A percentile compares a stretch with the other conserved stretches of the same genome.
These are phyloP conservation scores for Lachnellula arida DNA, from an alignment of 2,329 filamentous ascomycete genomes.

Conservation along the genomic window DNA sequence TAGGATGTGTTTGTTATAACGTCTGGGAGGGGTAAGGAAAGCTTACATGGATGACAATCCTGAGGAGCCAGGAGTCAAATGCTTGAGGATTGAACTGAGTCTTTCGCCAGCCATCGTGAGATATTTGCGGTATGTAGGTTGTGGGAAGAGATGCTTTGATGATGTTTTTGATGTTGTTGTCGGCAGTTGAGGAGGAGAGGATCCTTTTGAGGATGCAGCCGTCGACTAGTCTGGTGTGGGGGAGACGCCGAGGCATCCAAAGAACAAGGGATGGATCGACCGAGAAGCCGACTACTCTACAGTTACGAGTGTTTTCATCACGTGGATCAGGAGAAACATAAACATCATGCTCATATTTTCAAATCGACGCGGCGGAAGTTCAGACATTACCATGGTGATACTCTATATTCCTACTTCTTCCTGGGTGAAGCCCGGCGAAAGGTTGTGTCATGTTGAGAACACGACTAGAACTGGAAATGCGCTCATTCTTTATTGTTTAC, in stretches of 20 bases:
- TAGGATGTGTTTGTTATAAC: slow-evolving; percentile 20
- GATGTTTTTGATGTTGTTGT: neutral
- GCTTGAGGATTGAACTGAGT: slow-evolving; percentile 81
- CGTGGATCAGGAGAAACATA: too few relatives aligned
- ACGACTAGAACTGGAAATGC: too few relatives aligned
- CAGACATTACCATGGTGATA: too few relatives aligned
- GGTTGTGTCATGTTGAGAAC: too few relatives aligned
- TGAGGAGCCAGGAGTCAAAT: slow-evolving; percentile 70
- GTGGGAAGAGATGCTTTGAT: neutral
- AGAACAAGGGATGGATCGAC: neutral
- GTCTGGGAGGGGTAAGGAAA: slow-evolving; percentile 2
- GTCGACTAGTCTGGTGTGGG: neutral
- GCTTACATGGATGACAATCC: slow-evolving; percentile 74
- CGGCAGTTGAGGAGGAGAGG: neutral
- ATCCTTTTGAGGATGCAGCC: neutral
- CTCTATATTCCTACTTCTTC: too few relatives aligned
- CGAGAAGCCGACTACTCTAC: neutral
- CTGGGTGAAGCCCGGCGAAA: too few relatives aligned
- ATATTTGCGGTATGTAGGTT: neutral
- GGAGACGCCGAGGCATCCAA: neutral
- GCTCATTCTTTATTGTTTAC: too few relatives aligned
- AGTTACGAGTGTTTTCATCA: too few relatives aligned
- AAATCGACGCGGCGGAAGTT: too few relatives aligned
- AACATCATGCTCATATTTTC: too few relatives aligned
- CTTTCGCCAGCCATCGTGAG: slow-evolving; percentile 73